Evolutionary conservation across 768 basidiomycete species (phyloP).

Genomic region (Xerocomus spinulosus): DNA sequence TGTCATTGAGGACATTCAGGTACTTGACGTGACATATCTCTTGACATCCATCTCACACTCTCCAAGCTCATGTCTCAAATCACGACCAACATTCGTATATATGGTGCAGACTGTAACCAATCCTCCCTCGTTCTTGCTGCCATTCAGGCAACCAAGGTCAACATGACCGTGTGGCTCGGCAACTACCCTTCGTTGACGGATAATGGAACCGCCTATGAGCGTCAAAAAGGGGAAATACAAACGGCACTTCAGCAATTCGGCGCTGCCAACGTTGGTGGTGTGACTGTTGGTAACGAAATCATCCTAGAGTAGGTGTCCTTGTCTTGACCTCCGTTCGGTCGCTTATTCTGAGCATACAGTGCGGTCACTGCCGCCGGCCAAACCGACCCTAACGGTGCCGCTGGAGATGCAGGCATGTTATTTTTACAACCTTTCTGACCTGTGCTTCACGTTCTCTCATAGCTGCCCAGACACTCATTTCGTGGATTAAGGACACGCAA

Average conservation of each 20-base stretch:
- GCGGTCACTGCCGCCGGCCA: conserved; percentile 51
- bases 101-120: conserved; percentile 86
- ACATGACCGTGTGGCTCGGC: conserved; percentile 76
- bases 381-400: conserved; percentile 49
- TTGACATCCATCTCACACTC: conserved; percentile 4
- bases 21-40: conserved; percentile 24
- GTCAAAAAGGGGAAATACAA: conserved; percentile 67
- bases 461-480: conserved; percentile 61
- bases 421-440: background rate
- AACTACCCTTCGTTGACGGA: conserved; percentile 65
- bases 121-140: conserved; percentile 81
- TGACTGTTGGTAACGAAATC: conserved; percentile 92
- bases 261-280: conserved; percentile 63
- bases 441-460: background rate
- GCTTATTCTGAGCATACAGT: conserved; percentile 34
- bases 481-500: conserved; percentile 64
- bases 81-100: conserved; percentile 75
- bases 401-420: conserved; percentile 42
- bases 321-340: background rate
- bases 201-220: conserved; percentile 60
- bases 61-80: conserved; percentile 76
- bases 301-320: conserved; percentile 60
- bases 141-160: conserved; percentile 82
- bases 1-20: conserved; percentile 72
- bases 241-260: conserved; percentile 75